Evolutionary conservation across 495 filamentous ascomycete species (phyloP).

Genomic region (Melanomma pulvis-pyrius): DNA sequence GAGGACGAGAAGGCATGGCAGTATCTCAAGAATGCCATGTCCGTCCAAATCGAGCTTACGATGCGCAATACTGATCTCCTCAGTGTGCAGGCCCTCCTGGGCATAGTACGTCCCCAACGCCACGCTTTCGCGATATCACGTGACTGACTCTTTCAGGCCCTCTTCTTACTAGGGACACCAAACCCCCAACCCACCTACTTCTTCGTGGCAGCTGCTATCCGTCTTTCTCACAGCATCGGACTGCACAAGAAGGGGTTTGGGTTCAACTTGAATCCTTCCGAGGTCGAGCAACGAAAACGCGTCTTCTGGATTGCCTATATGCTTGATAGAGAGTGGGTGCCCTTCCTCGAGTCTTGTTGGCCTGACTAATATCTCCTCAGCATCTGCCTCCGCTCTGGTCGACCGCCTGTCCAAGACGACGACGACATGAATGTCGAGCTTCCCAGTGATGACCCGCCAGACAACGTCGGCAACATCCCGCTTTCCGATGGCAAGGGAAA

Average conservation of each 20-base stretch:
- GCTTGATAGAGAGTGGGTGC: slow-evolving; percentile 81
- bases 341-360: background rate
- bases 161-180: slow-evolving; percentile 94
- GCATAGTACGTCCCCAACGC: slow-evolving; percentile 64
- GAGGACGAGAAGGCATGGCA: slow-evolving; percentile 94
- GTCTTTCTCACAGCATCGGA: slow-evolving; percentile 90
- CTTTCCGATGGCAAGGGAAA: slow-evolving; percentile 87
- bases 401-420: slow-evolving; percentile 93
- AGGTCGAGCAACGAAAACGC: slow-evolving; percentile 92
- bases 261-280: slow-evolving; percentile 86
- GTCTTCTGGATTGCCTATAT: slow-evolving; percentile 99
- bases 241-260: slow-evolving; percentile 89
- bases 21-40: slow-evolving; percentile 95
- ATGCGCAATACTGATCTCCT: slow-evolving; percentile 95
- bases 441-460: slow-evolving; percentile 84
- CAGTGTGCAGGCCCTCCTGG: slow-evolving; percentile 94
- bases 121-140: background rate
- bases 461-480: slow-evolving; percentile 92
- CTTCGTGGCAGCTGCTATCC: slow-evolving; percentile 88
- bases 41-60: slow-evolving; percentile 84
- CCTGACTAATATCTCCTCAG: slow-evolving; percentile 46
- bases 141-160: slow-evolving; percentile 54
- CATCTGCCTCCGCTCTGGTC: slow-evolving; percentile 86
- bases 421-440: slow-evolving; percentile 98
- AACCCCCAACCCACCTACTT: slow-evolving; percentile 96